These are phyloP conservation scores for Tephrocybe rancida DNA, from an alignment of 768 basidiomycete species.

Conservation along the genomic window DNA sequence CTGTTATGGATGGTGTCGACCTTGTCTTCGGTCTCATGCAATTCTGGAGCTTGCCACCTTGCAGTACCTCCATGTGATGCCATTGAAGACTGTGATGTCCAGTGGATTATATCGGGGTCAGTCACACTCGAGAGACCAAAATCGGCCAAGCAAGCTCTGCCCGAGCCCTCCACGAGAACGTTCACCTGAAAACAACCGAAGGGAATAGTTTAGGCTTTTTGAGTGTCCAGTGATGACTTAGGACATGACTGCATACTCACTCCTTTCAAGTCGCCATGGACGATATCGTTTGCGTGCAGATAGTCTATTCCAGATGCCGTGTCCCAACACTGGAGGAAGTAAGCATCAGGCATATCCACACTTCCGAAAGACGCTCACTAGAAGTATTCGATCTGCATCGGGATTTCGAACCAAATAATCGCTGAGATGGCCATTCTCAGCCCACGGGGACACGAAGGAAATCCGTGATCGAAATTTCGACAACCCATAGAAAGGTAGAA, in stretches of 20 bases:
- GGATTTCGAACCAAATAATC: conserved; percentile 29
- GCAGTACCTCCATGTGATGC: conserved; percentile 10
- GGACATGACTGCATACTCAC: conserved; percentile 12
- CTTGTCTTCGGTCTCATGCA: not conserved
- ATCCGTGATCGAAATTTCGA: conserved; percentile 21
- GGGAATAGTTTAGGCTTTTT: no score
- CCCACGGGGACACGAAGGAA: conserved; percentile 35
- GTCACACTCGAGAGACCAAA: conserved; percentile 23
- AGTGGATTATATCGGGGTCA: conserved; percentile 12
- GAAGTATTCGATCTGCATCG: conserved; percentile 21
- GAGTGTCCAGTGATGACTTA: not conserved
- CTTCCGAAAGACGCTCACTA: conserved; percentile 37
- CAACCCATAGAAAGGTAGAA: conserved; percentile 32
- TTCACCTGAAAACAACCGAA: no score
- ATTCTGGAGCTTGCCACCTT: conserved; percentile 17
- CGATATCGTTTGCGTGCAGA: conserved; percentile 25
- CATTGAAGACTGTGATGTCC: conserved; percentile 15
- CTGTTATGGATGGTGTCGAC: conserved; percentile 9
- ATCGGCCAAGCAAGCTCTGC: conserved; percentile 22
- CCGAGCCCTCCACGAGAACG: conserved; percentile 20
- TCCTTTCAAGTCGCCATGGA: conserved; percentile 36
- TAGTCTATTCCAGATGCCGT: conserved; percentile 28
- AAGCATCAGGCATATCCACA: no score
- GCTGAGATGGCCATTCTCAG: conserved; percentile 25
- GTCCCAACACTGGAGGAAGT: conserved; percentile 20